phyloP scores from a whole-genome alignment of 1,139 yeast species.

The Yamadazyma diospyri region DNA sequence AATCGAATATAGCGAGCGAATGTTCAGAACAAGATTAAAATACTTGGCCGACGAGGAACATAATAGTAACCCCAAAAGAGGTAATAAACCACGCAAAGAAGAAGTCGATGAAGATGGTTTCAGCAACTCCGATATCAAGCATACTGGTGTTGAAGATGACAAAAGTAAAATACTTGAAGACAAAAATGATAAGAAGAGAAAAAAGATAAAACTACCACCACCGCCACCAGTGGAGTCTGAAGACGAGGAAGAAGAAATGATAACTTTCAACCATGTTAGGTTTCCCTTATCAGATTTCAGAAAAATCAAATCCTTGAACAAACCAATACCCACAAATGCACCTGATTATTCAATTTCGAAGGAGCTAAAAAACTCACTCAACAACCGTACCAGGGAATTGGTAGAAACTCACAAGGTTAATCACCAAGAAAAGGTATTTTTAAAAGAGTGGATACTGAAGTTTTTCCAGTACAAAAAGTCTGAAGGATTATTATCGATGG shows the following conservation, averaged over 20 bases:
- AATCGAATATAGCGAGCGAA: slow-evolving; percentile 63
- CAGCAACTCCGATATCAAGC: slow-evolving; percentile 9
- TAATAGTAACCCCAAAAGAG: slow-evolving; percentile 31
- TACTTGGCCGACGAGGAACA: slow-evolving; percentile 51
- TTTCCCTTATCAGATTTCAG: slow-evolving; percentile 5
- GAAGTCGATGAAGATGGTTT: slow-evolving; percentile 16
- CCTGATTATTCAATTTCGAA: slow-evolving; percentile 3
- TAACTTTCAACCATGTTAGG: slow-evolving; percentile 2
- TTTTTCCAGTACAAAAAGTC: slow-evolving; percentile 41
- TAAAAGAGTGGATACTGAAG: slow-evolving; percentile 32
- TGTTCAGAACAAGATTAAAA: slow-evolving; percentile 59
- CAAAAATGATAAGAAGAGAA: slow-evolving; percentile 12
- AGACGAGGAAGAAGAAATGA: slow-evolving; percentile 7
- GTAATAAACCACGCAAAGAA: slow-evolving; percentile 27
- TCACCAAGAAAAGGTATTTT: slow-evolving; percentile 23
- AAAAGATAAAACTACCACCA: slow-evolving; percentile 3
- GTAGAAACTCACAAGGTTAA: slow-evolving; percentile 4
- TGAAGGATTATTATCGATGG: slow-evolving; percentile 39
- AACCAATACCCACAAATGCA: neutral
- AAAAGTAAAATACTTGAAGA: slow-evolving; percentile 8
- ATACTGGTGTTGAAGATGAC: neutral
- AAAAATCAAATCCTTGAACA: slow-evolving; percentile 3
- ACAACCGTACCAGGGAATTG: slow-evolving; percentile 1
- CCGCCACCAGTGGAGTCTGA: neutral
- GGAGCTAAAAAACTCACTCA: slow-evolving; percentile 2